Conservation (phyloP, 2,329 filamentous ascomycete genomes). For the Aspergillus quadricinctus region DNA sequence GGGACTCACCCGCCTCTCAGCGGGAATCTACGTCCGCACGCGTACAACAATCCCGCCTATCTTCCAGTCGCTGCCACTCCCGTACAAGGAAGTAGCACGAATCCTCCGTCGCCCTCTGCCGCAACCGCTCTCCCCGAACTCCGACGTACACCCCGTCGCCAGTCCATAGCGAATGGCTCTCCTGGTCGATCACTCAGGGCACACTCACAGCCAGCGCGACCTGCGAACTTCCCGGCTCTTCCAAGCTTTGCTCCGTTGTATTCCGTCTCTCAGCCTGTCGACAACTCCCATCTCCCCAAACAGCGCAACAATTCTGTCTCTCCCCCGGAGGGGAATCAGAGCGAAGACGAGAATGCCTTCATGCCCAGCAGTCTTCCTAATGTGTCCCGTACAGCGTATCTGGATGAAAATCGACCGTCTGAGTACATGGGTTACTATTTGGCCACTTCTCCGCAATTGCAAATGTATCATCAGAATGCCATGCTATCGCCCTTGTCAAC, state of each 20-base stretch:
- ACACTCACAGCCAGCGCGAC: constrained; percentile 49
- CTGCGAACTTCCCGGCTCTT: constrained; percentile 33
- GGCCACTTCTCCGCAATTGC: constrained; percentile 40
- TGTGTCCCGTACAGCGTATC: constrained; percentile 27
- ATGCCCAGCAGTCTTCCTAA: constrained; percentile 31
- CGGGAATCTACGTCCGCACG: constrained; percentile 29
- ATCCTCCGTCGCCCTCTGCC: constrained; percentile 45
- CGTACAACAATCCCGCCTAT: constrained; percentile 34
- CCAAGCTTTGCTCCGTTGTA: constrained; percentile 32
- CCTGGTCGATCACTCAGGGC: constrained; percentile 41
- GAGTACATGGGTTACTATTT: constrained; percentile 47
- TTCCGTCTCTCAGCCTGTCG: constrained; percentile 26
- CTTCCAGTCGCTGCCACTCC: constrained; percentile 34
- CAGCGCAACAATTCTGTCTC: constrained; percentile 30
- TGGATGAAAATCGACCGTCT: constrained; percentile 37
- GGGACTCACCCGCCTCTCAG: constrained; percentile 33
- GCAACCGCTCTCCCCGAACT: constrained; percentile 37
- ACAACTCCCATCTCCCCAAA: constrained; percentile 26
- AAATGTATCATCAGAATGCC: constrained; percentile 37
- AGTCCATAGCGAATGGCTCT: constrained; percentile 41
- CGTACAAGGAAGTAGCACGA: constrained; percentile 39
- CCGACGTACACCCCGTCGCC: constrained; percentile 42
- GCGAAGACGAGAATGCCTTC: constrained; percentile 29
- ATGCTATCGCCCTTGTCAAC: constrained; percentile 36
- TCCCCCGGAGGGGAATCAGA: constrained; percentile 26